Base-by-base conservation (phyloP, 2,329 filamentous ascomycete genomes). In the Monilinia fructigena region DNA sequence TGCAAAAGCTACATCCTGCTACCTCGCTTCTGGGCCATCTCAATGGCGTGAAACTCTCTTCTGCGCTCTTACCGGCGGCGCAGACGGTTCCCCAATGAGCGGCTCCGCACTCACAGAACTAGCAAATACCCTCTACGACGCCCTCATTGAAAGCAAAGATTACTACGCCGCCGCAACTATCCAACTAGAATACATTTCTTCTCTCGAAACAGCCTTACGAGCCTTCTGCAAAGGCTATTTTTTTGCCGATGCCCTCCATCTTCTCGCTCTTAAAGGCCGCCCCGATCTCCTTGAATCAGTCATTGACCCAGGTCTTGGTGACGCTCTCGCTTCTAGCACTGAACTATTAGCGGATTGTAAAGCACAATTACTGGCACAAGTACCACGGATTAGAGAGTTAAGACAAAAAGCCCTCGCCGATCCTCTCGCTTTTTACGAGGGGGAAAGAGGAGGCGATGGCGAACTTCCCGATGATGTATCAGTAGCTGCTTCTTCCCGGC, bases 281-380 rank as follows among this genome's bases (percentile, higher is more conserved):
- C 79, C 85, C 0, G 81, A 86, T 0, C 83, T 96, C 6, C 83
- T 98, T 45, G 79, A 80, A 38, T 66, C 67, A 48, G 85, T 91
- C 64, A 83, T 99, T 18, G 94, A 99, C 75, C 78, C 85, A 0
- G 91, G 90, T 1, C 86, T 99, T 7, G 85, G 88, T 4, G 94
- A 98, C 67, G 88, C 91, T 1, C 88, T 95, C 66, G 89, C 90
- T 28, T 87, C 86, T 63, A 93, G 89, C 73, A 97, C 93, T 0
- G 95, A 98, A 76, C 88, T 98, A 68, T 86, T 99, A 14, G 92
- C 95, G 1, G 95, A 99, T 77, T 98, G 94, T 85, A 92, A 92
- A 76, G 83, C 83, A 0, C 95, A 99, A 77, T 83, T 98, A 3
- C 82, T 83, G 56, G 90, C 92, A 0, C 95, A 99, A 75, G 86